Evolutionary conservation across 331 rosid species (phyloP), one percentile per base, ranked within the genome.

Genomic region (Pyrus hybrid): DNA sequence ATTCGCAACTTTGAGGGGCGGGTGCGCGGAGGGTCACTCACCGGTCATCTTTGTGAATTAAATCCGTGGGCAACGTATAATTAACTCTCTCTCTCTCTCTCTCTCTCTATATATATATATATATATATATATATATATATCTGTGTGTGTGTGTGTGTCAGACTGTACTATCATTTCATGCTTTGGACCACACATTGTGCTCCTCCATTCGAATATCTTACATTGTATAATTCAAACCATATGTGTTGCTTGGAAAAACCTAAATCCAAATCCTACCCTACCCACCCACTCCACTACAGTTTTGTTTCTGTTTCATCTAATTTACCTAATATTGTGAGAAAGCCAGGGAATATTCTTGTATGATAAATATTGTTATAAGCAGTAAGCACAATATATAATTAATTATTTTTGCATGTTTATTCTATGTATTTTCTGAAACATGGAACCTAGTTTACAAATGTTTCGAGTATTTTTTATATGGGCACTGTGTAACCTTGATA

Each of bases 21-120:
- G 33, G 3, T 37, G 45, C 45, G 45, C 41, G 32, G 5, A 12
- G 47, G 23, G 26, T 57, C 17, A 12, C 63, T 58, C 30, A 13
- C 66, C 0, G 21, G 41, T 81, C 61, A 57, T n/a, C 61, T 65
- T 70, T 76, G 25, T 73, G 12, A 67, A 71, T 65, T 73, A 77
- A 76, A 83, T 77, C 87, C 73, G 73, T 68, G 85, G 87, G 85
- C 67, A 49, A 76, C 63, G 61, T 68, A 23, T 25, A n/a, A 45
- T 56, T 47, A 65, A 32, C 64, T 64, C 58, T 64, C 14, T 70
- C 9, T 23, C 79, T 62, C 29, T 28, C 29, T 28, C 29, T 28
- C 29, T 28, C 29, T 28, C 29, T 28, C 29, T 28, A 26, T 25
- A 25, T 33, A 6, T 32, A 6, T 32, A 1, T 30, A 30, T 30